phyloP scores from a whole-genome alignment of 2,329 filamentous ascomycete species.

The Hymenoscyphus scutula region DNA sequence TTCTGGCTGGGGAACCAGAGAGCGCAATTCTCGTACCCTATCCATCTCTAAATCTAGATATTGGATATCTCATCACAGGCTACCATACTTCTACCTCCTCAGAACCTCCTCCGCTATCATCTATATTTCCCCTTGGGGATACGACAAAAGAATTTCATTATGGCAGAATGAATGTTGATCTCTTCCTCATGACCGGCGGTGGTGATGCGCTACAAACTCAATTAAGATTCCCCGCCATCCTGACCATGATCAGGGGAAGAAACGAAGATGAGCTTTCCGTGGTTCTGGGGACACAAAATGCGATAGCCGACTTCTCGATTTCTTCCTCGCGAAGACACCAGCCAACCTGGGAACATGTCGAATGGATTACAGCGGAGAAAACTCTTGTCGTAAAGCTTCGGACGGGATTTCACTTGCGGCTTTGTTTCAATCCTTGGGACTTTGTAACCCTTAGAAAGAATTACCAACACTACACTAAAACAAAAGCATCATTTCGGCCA shows the following conservation, averaged over 20 bases:
- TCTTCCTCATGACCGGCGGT: constrained; percentile 61
- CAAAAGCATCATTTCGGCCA: no score
- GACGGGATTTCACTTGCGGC: constrained; percentile 59
- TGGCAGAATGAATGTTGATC: constrained; percentile 70
- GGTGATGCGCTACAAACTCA: constrained; percentile 63
- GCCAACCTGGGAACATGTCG: constrained; percentile 74
- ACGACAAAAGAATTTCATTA: constrained; percentile 72
- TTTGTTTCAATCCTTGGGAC: no score
- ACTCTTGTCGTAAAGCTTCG: constrained; percentile 67
- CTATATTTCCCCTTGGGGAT: constrained; percentile 71
- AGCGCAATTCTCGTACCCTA: constrained; percentile 61
- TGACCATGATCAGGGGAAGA: constrained; percentile 69
- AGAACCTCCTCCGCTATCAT: constrained; percentile 49
- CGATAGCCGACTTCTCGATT: constrained; percentile 69
- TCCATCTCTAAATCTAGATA: constrained; percentile 68
- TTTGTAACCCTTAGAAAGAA: no score
- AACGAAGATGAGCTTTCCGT: constrained; percentile 66
- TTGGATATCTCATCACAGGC: constrained; percentile 68
- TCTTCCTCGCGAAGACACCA: constrained; percentile 63
- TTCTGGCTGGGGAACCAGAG: no score
- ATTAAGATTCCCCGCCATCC: constrained; percentile 67
- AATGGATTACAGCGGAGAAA: constrained; percentile 69
- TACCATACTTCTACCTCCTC: constrained; percentile 48
- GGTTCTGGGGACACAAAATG: constrained; percentile 75
- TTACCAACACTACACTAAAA: no score